These are phyloP conservation scores for Pisolithus albus DNA, from an alignment of 768 basidiomycete species.

Conservation along the genomic window DNA sequence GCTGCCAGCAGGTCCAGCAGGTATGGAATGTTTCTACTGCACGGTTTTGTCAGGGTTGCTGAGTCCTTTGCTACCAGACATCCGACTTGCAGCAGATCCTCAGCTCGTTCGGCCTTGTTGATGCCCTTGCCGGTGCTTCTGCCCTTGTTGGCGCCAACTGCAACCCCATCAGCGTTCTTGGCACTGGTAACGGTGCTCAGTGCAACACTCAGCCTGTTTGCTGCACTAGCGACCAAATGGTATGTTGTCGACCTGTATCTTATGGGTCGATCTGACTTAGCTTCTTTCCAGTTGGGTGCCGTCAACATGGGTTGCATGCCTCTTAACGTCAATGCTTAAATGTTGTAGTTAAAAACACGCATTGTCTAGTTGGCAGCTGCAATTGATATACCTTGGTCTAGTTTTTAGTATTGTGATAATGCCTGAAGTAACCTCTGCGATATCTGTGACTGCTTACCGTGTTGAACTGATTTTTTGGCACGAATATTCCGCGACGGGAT, in stretches of 20 bases:
- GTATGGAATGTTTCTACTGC: background rate
- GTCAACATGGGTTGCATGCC: constrained; percentile 33
- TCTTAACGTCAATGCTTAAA: constrained; percentile 23
- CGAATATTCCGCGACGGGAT: too few relatives aligned
- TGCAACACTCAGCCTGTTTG: constrained; percentile 8
- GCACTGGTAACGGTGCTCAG: background rate
- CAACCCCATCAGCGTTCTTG: constrained; percentile 4
- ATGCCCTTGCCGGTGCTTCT: background rate
- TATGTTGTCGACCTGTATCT: background rate
- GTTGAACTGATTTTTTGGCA: too few relatives aligned
- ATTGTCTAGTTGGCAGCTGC: too few relatives aligned
- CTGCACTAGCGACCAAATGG: constrained; percentile 3
- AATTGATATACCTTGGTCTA: too few relatives aligned
- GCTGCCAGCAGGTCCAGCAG: constrained; percentile 6
- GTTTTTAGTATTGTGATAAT: too few relatives aligned
- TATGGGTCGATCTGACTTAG: too few relatives aligned
- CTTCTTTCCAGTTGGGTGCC: constrained; percentile 24
- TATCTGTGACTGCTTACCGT: too few relatives aligned
- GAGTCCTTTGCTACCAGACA: background rate
- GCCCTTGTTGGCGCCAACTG: constrained; percentile 1
- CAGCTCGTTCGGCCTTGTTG: background rate
- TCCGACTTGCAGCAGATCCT: too few relatives aligned
- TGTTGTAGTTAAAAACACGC: too few relatives aligned
- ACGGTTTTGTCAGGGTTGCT: background rate
- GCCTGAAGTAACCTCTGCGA: too few relatives aligned